These are phyloP conservation scores for Cyclotella atomus DNA, from an alignment of 108 stramenopile species.

Conservation along the genomic window DNA sequence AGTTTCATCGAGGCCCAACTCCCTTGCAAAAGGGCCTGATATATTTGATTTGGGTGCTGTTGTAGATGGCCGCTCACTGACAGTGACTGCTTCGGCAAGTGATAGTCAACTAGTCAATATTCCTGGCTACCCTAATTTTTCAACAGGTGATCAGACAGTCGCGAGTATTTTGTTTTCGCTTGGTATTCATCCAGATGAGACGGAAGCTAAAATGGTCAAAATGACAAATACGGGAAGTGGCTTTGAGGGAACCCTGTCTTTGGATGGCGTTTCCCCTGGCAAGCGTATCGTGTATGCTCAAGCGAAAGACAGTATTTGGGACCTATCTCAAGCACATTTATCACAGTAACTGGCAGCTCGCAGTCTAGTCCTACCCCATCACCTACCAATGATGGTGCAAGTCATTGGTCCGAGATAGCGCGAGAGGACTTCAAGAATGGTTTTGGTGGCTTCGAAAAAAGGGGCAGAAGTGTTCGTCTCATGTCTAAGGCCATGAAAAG, in stretches of 20 bases:
- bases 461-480: not conserved
- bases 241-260: conserved; percentile 11
- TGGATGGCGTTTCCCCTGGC: conserved; percentile 15
- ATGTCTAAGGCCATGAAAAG: not conserved
- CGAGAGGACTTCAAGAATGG: not conserved
- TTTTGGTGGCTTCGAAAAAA: conserved; percentile 2
- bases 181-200: conserved; percentile 31
- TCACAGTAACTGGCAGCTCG: conserved; percentile 1
- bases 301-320: conserved; percentile 55
- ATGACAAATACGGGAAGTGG: conserved; percentile 5
- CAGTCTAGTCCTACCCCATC: not conserved
- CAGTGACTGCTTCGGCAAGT: conserved; percentile 21
- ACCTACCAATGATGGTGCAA: not conserved
- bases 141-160: conserved; percentile 27
- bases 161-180: conserved; percentile 10
- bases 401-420: not conserved
- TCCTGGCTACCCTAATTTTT: conserved; percentile 2
- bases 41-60: conserved; percentile 15
- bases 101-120: conserved; percentile 41
- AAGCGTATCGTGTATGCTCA: conserved; percentile 44
- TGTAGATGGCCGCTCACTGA: conserved; percentile 1
- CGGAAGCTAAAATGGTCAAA: not conserved
- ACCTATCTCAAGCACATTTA: conserved; percentile 34
- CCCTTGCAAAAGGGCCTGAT: conserved; percentile 51
- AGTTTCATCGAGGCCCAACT: conserved; percentile 41